Evolutionary conservation across 352 stramenopile species (phyloP).

Genomic region (Globisporangium perplexum): DNA sequence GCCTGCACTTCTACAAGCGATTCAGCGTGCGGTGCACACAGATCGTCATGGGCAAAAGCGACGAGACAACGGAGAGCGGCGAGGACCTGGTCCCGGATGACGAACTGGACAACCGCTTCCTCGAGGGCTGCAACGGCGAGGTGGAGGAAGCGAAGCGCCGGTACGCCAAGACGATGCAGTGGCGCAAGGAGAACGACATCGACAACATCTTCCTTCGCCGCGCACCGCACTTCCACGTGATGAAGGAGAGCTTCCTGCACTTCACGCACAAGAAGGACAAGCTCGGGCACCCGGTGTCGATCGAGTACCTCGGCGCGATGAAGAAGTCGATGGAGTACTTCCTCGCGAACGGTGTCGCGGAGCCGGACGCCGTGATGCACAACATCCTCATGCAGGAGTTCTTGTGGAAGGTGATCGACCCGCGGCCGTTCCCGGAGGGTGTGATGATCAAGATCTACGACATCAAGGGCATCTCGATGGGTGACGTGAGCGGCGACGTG

Average conservation of each 20-base stretch:
- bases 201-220: slow-evolving; percentile 63
- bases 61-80: slow-evolving; percentile 17
- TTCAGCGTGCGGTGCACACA: slow-evolving; percentile 33
- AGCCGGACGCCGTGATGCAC: slow-evolving; percentile 56
- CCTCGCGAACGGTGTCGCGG: slow-evolving; percentile 41
- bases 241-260: slow-evolving; percentile 60
- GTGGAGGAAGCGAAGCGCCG: slow-evolving; percentile 62
- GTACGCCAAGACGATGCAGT: slow-evolving; percentile 51
- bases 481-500: slow-evolving; percentile 59
- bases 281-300: slow-evolving; percentile 44
- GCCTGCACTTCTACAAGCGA: slow-evolving; percentile 29
- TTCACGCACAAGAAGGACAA: slow-evolving; percentile 68
- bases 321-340: slow-evolving; percentile 58
- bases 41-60: slow-evolving; percentile 40
- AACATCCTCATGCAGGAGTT: slow-evolving; percentile 67
- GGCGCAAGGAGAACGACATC: slow-evolving; percentile 64
- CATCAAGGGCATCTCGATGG: slow-evolving; percentile 72
- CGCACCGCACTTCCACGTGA: slow-evolving; percentile 43
- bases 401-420: slow-evolving; percentile 61
- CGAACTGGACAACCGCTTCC: slow-evolving; percentile 45
- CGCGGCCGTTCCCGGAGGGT: slow-evolving; percentile 48
- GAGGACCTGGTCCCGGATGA: slow-evolving; percentile 33
- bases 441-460: slow-evolving; percentile 72
- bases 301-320: slow-evolving; percentile 55
- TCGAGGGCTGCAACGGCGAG: slow-evolving; percentile 64